Evolutionary conservation across 371 early-diverging fungal genomes (phyloP).

Genomic region (Chytridium lagenaria): DNA sequence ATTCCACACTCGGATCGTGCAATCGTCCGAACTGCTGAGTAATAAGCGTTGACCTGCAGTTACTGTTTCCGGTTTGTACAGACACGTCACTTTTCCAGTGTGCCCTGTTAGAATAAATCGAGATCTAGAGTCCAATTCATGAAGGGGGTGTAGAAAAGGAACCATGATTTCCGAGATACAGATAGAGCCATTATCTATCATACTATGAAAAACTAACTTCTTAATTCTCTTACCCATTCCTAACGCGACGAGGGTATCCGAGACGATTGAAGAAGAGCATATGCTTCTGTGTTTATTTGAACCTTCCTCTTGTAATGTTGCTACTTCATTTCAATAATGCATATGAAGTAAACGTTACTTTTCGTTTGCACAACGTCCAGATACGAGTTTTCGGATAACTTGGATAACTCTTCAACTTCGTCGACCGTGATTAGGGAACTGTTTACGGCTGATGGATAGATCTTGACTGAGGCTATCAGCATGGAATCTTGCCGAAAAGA

Average conservation of each 20-base stretch:
- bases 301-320: neutral
- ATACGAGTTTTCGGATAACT: neutral
- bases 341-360: conserved; percentile 5
- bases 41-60: conserved; percentile 35
- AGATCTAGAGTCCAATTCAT: conserved; percentile 18
- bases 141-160: conserved; percentile 28
- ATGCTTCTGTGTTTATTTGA: neutral
- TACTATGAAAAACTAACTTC: neutral
- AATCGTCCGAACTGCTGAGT: conserved; percentile 68
- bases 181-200: conserved; percentile 40
- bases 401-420: neutral
- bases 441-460: too few species aligned
- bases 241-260: conserved; percentile 39
- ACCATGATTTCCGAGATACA: conserved; percentile 34
- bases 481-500: neutral
- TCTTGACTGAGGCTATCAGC: too few species aligned
- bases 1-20: conserved; percentile 78
- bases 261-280: conserved; percentile 20
- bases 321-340: neutral
- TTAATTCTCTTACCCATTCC: conserved; percentile 38
- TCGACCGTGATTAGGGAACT: too few species aligned
- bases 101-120: conserved; percentile 54
- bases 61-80: conserved; percentile 37
- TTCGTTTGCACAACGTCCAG: conserved; percentile 5
- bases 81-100: conserved; percentile 34